A percentile compares a stretch with the other conserved stretches of the same genome.
Evolutionary conservation across 2,329 filamentous ascomycete species (phyloP).

Genomic region (Leptodontidium sp.): DNA sequence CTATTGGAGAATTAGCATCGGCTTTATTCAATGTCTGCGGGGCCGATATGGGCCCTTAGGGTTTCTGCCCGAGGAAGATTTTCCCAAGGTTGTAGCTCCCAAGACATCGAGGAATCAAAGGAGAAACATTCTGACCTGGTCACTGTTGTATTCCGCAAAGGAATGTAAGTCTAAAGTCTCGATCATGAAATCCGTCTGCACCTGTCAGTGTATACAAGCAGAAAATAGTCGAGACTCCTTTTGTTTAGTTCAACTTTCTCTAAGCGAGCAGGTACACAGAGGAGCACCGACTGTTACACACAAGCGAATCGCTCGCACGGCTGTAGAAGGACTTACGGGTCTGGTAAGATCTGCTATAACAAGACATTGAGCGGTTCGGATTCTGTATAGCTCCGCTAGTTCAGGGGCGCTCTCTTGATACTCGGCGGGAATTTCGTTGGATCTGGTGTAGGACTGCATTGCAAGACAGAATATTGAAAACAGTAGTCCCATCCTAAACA

Average conservation of each 20-base stretch:
- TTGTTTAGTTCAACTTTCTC: background rate
- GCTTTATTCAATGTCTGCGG: background rate
- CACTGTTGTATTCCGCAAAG: conserved; percentile 50
- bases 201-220: background rate
- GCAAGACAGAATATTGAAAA: conserved; percentile 44
- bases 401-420: conserved; percentile 54
- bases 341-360: conserved; percentile 58
- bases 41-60: background rate
- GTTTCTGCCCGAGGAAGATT: background rate
- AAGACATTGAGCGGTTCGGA: conserved; percentile 60
- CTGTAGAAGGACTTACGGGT: conserved; percentile 45
- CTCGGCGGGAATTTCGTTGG: conserved; percentile 57
- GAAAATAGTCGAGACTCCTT: background rate
- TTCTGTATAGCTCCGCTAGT: conserved; percentile 57
- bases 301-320: background rate
- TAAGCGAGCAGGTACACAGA: background rate
- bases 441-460: conserved; percentile 54
- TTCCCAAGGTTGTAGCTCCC: background rate
- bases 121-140: conserved; percentile 35
- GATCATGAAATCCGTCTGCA: conserved; percentile 51
- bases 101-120: background rate
- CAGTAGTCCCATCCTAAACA: conserved; percentile 56
- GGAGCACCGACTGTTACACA: background rate
- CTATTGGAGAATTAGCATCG: conserved; percentile 36
- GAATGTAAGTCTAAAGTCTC: conserved; percentile 60